Conservation (phyloP, 2,329 filamentous ascomycete genomes). For the Pestalotiopsis sp. region DNA sequence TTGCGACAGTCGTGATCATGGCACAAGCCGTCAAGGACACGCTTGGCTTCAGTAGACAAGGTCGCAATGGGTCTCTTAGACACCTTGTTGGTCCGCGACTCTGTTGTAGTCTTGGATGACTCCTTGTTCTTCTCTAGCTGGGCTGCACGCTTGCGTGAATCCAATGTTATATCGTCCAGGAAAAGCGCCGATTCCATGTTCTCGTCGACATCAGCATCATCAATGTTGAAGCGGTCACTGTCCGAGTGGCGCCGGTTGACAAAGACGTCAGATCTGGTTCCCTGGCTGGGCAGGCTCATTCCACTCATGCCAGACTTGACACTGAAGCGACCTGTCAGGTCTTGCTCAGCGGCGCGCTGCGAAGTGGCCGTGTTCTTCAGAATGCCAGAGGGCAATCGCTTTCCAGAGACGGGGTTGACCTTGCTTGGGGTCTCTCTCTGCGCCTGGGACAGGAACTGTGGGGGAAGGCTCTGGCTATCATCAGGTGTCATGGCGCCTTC, state of each 20-base stretch:
- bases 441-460: conserved; percentile 19
- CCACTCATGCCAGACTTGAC: conserved; percentile 33
- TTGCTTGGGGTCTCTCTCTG: conserved; percentile 13
- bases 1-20: conserved; percentile 53
- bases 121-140: conserved; percentile 22
- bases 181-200: conserved; percentile 62
- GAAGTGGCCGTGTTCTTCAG: conserved; percentile 35
- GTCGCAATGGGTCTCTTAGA: conserved; percentile 38
- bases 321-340: conserved; percentile 34
- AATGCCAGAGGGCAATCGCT: conserved; percentile 29
- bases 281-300: conserved; percentile 28
- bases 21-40: conserved; percentile 53
- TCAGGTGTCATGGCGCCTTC: conserved; percentile 24
- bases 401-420: conserved; percentile 13
- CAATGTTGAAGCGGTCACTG: conserved; percentile 26
- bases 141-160: conserved; percentile 37
- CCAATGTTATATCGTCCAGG: conserved; percentile 57
- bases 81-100: conserved; percentile 51
- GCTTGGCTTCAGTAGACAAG: conserved; percentile 52
- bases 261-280: conserved; percentile 21
- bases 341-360: conserved; percentile 24
- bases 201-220: conserved; percentile 36
- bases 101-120: conserved; percentile 26
- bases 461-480: conserved; percentile 29
- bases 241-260: conserved; percentile 23